Base-by-base conservation (phyloP, 768 basidiomycete species). In the Chalciporus piperatus region DNA sequence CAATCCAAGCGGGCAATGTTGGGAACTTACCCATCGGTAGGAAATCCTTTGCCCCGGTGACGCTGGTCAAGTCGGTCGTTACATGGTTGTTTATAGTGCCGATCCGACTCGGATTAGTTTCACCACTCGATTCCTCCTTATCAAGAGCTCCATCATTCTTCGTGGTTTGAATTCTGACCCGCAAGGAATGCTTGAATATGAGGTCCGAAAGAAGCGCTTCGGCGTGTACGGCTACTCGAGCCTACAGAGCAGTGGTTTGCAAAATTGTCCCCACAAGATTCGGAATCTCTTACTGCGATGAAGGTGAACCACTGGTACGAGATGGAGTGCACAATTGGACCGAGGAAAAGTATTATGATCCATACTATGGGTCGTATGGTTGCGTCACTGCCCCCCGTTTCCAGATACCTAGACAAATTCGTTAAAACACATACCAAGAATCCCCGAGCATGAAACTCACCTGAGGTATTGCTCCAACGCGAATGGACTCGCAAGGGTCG, bases 51-150 rank as follows among this genome's bases (percentile, higher is more conserved):
- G 45, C 54, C 28, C 51, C 56, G 6, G 48, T 59, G 6, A 59
- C 20, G 35, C 30, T 59, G 25, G 37, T 48, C 45, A 42, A 28
- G 47, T 52, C 61, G 27, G 83, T 82, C 6, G 87, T 82, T 35
- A 88, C 77, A 7, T 89, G 68, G 47, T 89, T 90, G 65, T 86
- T 90, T 61, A 91, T 83, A 61, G 81, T 85, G 12, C 89, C 89
- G 23, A 83, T n/a, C n/a, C n/a, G n/a, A n/a, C n/a, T 77, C n/a
- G 88, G 67, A 61, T 84, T 83, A 7, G 68, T 68, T n/a, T 67
- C 61, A 44, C 66, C 64, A 14, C n/a, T 44, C 17, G 25, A 45
- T n/a, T n/a, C n/a, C 43, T 58, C 28, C 45, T 43, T 42, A 19
- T 51, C 49, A 22, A 17, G 22, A 14, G 39, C 40, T 11, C 9